A percentile compares a stretch with the other conserved stretches of the same genome.
Conservation (phyloP, 257 asterid genomes). For the Solanum habrochaites region DNA sequence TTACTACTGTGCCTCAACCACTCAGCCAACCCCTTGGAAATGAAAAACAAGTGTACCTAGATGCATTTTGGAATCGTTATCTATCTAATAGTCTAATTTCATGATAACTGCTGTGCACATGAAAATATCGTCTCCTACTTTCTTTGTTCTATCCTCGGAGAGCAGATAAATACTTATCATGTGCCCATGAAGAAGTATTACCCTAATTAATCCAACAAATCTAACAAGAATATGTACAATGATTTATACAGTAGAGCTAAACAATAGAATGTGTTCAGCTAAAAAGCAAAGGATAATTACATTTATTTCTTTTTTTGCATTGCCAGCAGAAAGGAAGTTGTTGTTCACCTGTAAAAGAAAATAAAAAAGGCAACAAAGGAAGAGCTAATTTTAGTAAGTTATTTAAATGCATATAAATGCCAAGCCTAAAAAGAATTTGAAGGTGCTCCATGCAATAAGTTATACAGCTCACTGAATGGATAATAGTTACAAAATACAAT, state of each 20-base stretch:
- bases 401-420: neutral
- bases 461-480: neutral
- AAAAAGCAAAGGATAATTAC: conserved; percentile 29
- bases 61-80: neutral
- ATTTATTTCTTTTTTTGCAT: conserved; percentile 74
- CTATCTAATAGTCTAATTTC: neutral
- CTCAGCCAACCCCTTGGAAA: neutral
- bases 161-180: neutral
- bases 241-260: neutral
- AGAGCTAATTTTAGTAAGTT: neutral
- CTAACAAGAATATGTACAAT: neutral
- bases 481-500: neutral
- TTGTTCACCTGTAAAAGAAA: conserved; percentile 66
- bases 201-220: neutral
- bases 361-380: neutral
- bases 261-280: neutral
- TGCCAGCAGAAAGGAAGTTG: conserved; percentile 93
- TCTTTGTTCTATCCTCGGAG: neutral
- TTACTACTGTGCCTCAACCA: neutral
- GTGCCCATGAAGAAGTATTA: neutral
- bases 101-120: neutral
- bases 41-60: neutral
- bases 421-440: neutral
- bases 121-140: neutral
- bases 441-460: neutral